These are phyloP conservation scores for Myrica gale DNA, from an alignment of 306 rosid species.

Conservation along the genomic window DNA sequence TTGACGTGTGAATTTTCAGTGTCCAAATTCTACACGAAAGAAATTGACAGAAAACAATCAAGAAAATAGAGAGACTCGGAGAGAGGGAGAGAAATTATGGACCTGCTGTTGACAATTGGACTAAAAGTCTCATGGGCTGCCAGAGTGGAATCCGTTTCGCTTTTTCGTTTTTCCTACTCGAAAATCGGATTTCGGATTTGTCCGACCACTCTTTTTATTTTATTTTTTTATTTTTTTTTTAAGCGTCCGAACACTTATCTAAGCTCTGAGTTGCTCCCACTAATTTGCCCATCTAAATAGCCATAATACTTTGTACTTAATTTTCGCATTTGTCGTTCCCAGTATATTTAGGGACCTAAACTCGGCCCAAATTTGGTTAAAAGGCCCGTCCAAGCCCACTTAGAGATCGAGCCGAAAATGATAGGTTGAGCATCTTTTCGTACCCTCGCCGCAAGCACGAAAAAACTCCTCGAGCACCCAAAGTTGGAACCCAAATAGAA, in stretches of 20 bases:
- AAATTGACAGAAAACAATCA: no score
- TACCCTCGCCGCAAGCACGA: no score
- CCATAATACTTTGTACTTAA: no score
- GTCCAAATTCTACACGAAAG: background rate
- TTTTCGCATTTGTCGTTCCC: no score
- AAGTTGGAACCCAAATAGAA: no score
- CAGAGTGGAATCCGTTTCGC: background rate
- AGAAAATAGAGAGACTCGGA: background rate
- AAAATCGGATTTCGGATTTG: background rate
- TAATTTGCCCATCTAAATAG: no score
- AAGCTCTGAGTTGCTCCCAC: no score
- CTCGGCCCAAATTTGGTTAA: background rate
- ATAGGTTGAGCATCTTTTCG: no score
- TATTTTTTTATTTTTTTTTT: no score
- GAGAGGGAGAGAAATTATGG: background rate
- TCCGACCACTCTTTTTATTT: no score
- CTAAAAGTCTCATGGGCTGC: background rate
- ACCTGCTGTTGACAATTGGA: background rate
- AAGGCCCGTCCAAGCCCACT: background rate
- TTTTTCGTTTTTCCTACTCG: background rate
- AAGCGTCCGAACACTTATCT: no score
- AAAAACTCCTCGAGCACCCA: background rate
- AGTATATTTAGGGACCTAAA: background rate
- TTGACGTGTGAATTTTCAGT: background rate
- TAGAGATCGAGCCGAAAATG: background rate